Evolutionary conservation across 768 basidiomycete genomes (phyloP).

Genomic region (Boletus reticuloceps): DNA sequence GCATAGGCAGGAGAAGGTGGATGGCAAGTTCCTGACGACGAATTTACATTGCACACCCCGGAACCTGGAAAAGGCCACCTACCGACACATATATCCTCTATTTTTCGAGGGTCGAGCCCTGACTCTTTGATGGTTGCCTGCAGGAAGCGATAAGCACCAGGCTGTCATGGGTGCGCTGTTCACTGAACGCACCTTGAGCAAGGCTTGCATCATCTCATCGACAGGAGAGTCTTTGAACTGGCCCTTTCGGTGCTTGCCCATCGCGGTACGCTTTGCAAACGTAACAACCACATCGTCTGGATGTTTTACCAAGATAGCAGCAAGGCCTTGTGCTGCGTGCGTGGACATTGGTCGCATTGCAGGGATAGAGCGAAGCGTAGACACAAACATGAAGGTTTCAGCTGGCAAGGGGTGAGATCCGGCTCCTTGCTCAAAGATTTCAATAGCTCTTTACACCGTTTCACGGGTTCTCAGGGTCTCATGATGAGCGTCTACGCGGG

Average conservation of each 20-base stretch:
- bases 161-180: not conserved
- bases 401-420: conserved; percentile 3
- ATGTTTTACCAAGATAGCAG: conserved; percentile 61
- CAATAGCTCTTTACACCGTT: too few relatives aligned
- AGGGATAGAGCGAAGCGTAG: conserved; percentile 9
- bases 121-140: conserved; percentile 69
- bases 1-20: conserved; percentile 79
- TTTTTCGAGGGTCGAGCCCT: conserved; percentile 62
- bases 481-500: not conserved
- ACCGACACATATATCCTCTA: conserved; percentile 88
- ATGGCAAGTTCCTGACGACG: conserved; percentile 68
- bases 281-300: conserved; percentile 89
- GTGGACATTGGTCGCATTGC: conserved; percentile 30
- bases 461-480: not conserved
- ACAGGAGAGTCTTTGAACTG: conserved; percentile 86
- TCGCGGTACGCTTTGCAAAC: conserved; percentile 86
- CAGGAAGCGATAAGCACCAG: not conserved
- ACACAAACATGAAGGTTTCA: conserved; percentile 17
- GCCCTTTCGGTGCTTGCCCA: conserved; percentile 86
- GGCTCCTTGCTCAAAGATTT: not conserved
- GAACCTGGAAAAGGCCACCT: conserved; percentile 16
- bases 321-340: conserved; percentile 37
- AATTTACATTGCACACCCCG: not conserved
- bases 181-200: conserved; percentile 63
- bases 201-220: conserved; percentile 79